phyloP scores from a whole-genome alignment of 169 alveolate genomes.

The Miamiensis avidus region DNA sequence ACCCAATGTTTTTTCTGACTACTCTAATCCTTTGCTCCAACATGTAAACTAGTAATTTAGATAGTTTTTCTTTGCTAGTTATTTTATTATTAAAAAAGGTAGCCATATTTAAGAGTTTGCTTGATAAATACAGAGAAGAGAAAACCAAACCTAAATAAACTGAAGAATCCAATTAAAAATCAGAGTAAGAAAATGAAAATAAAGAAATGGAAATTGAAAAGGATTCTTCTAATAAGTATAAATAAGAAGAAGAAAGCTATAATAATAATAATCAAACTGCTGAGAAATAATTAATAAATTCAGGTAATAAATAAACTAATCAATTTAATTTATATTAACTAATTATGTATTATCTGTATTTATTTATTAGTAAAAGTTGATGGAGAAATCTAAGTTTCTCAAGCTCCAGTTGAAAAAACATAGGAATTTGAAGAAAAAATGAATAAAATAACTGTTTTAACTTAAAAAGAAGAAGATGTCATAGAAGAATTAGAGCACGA shows the following conservation, averaged over 20 bases:
- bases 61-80: not conserved
- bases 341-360: too few species aligned
- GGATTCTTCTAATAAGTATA: conserved; percentile 17
- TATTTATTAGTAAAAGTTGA: conserved; percentile 11
- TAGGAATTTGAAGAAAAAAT: conserved; percentile 31
- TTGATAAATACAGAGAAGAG: conserved; percentile 34
- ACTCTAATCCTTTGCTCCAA: conserved; percentile 15
- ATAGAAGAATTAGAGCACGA: conserved; percentile 50
- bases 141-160: conserved; percentile 4
- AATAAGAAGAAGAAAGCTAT: too few species aligned
- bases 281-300: too few species aligned
- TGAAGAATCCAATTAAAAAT: conserved; percentile 7
- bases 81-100: not conserved
- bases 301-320: too few species aligned
- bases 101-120: conserved; percentile 25
- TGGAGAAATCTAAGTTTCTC: conserved; percentile 25
- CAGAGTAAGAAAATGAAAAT: conserved; percentile 19
- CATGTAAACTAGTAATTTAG: not conserved
- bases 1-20: conserved; percentile 25
- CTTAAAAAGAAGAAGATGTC: conserved; percentile 38
- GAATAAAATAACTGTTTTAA: conserved; percentile 40
- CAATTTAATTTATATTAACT: too few species aligned
- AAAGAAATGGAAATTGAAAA: conserved; percentile 38
- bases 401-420: not conserved
- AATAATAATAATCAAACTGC: too few species aligned